A percentile compares a stretch with the other conserved stretches of the same genome.
Conservation (phyloP, 75 land plant species). For the Azolla pinnata region DNA sequence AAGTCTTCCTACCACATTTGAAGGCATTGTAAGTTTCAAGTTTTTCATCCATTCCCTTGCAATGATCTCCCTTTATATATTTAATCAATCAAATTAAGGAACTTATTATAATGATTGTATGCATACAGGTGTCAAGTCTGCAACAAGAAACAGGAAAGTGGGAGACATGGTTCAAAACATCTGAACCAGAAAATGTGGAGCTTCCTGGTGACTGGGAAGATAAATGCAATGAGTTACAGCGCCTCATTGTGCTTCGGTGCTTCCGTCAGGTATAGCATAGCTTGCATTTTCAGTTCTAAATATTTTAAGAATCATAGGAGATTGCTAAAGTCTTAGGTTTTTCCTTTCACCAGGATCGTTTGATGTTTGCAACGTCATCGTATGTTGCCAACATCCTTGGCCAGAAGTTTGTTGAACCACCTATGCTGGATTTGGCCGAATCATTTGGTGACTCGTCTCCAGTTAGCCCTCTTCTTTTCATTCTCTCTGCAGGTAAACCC, state of each 20-base stretch:
- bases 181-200: constrained; percentile 24
- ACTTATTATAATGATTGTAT: too few species aligned
- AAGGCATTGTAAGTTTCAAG: constrained; percentile 16
- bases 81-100: too few species aligned
- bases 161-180: constrained; percentile 13
- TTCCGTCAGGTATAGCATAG: constrained; percentile 18
- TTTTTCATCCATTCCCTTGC: not conserved
- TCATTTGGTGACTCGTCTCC: constrained; percentile 21
- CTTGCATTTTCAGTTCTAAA: not conserved
- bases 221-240: constrained; percentile 29
- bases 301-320: not conserved
- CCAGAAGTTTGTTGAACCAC: constrained; percentile 29
- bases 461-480: constrained; percentile 20
- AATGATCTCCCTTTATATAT: too few species aligned
- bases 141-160: constrained; percentile 19
- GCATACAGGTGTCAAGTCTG: constrained; percentile 19
- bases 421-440: constrained; percentile 19
- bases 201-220: constrained; percentile 29
- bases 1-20: constrained; percentile 11
- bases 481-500: constrained; percentile 23
- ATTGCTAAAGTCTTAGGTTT: not conserved
- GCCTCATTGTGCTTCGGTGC: constrained; percentile 19
- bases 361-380: constrained; percentile 20
- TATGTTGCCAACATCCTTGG: constrained; percentile 23
- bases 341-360: constrained; percentile 14